Conservation (phyloP, 495 filamentous ascomycete genomes). For the Aspergillus ostianus region DNA sequence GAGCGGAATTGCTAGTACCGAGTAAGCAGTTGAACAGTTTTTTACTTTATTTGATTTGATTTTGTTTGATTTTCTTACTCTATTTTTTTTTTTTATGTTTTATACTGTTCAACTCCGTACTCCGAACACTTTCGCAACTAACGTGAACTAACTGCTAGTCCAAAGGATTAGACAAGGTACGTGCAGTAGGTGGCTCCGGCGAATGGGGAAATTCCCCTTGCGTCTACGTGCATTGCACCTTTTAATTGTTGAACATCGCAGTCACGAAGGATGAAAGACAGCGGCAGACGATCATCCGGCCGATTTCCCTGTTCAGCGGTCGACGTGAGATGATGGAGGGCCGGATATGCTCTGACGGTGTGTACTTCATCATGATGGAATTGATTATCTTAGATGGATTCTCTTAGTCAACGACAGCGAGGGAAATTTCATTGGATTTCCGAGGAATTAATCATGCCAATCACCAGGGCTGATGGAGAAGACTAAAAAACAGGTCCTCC, state of each 20-base stretch:
- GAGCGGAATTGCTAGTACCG: not conserved
- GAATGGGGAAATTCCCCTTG: slow-evolving; percentile 21
- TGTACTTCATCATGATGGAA: not conserved
- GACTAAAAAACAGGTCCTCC: not conserved
- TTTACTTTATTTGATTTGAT: not conserved
- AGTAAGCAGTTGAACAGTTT: not conserved
- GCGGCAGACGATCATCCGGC: slow-evolving; percentile 25
- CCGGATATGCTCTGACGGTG: not conserved
- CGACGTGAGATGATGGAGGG: not conserved
- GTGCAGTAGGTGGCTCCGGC: slow-evolving; percentile 21
- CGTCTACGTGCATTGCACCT: slow-evolving; percentile 13
- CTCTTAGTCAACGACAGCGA: no score
- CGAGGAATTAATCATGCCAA: not conserved
- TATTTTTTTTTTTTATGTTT: no score
- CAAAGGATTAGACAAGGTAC: slow-evolving; percentile 7
- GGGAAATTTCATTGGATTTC: no score
- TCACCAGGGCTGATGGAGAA: not conserved
- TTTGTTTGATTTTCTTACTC: not conserved
- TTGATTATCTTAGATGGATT: no score
- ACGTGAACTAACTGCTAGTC: not conserved
- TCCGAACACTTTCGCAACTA: not conserved
- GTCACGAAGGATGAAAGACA: not conserved
- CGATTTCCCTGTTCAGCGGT: not conserved
- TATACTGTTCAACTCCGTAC: not conserved
- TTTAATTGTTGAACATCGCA: not conserved